Evolutionary conservation across 1,139 yeast genomes (phyloP), one percentile per base, ranked within the genome.

Genomic region (Zygoascus meyerae): DNA sequence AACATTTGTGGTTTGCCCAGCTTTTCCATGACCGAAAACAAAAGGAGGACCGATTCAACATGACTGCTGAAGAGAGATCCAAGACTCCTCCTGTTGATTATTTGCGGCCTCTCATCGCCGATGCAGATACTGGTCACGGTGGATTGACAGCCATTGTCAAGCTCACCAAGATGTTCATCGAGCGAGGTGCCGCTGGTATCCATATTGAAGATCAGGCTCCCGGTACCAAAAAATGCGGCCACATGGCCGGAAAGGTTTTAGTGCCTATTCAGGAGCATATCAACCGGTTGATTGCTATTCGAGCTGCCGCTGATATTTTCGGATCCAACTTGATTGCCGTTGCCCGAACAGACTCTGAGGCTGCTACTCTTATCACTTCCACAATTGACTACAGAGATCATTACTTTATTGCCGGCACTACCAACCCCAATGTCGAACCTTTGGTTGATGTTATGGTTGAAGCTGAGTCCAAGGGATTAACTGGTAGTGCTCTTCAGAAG

Each of bases 171-270:
- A 75, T 92, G 81, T 92, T 90, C 66, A 87, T 92, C 60, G 97
- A 92, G 74, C 83, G 95, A 64, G 97, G 97, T 70, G 98, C 97
- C 48, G 97, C 97, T 51, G 97, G 97, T 67, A 89, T 90, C 62
- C 98, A 90, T 69, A 87, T 90, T 66, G 98, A 90, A 73, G 97
- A 90, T 71, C 97, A 92, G 75, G 95, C 97, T 51, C 96, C 97
- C 48, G 97, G 97, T 64, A 90, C 97, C 65, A 90, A 90, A 71
- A 92, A 92, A 73, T 90, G 97, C 74, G 97, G 97, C 55, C 90
- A 83, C 69, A 87, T 90, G 96, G 97, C 95, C 57, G 98, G 98
- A 61, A 89, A 94, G 72, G 97, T 94, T 52, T 81, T 90, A 61
- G 97, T 90, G 53, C 98, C 98, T 52, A 94, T 89, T 52, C 95